These are phyloP conservation scores for Oryza coarctata DNA, from an alignment of 176 grass and related monocot species.

Conservation along the genomic window DNA sequence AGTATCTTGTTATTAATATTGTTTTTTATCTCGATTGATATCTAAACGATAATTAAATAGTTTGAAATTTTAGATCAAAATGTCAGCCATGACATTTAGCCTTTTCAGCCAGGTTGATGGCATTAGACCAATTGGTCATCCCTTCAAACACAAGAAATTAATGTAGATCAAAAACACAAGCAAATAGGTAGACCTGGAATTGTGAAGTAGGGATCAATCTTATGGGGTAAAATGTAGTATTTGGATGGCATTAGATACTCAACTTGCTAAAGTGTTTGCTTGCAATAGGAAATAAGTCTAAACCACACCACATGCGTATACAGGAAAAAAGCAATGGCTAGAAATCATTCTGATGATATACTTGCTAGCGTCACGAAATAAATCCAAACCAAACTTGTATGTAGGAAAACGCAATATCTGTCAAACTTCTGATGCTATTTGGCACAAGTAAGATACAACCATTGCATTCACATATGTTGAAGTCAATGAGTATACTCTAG, in stretches of 20 bases:
- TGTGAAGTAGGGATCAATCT: neutral
- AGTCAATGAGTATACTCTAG: neutral
- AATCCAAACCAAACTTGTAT: neutral
- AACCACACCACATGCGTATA: too few species aligned
- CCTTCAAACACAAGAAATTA: neutral
- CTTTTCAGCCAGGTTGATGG: neutral
- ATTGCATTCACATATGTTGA: neutral
- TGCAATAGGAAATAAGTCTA: too few species aligned
- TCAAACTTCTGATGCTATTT: neutral
- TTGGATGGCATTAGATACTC: neutral
- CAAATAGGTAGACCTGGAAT: neutral
- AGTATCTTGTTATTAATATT: too few species aligned
- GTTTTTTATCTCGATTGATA: too few species aligned
- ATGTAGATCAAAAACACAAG: neutral
- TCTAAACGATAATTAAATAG: too few species aligned
- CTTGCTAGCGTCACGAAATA: neutral
- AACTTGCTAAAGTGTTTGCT: too few species aligned
- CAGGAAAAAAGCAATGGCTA: too few species aligned
- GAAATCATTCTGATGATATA: neutral
- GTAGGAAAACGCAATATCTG: neutral
- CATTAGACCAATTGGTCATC: neutral
- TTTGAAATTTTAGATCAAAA: too few species aligned
- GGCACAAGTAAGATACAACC: neutral
- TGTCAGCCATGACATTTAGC: too few species aligned
- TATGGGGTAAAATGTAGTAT: neutral